Evolutionary conservation across 441 rosid genomes (phyloP).

Genomic region (Arabidopsis lyrata): DNA sequence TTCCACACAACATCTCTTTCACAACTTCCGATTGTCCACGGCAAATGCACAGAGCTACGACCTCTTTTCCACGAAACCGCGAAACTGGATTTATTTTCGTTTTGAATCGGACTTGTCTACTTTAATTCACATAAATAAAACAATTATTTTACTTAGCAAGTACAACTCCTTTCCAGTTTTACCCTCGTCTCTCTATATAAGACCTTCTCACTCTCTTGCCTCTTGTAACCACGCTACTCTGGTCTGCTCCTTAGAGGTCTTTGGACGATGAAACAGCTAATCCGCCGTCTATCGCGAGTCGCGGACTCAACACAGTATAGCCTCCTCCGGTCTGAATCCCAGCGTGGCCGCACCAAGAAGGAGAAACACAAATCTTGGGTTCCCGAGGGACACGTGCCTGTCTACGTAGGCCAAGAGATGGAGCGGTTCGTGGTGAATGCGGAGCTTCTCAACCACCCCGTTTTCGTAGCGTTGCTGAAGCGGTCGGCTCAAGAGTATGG

Average conservation of each 20-base stretch:
- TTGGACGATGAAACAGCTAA: constrained; percentile 68
- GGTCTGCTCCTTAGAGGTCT: not conserved
- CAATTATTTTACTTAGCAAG: not conserved
- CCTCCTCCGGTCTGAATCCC: constrained; percentile 59
- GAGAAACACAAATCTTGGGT: constrained; percentile 43
- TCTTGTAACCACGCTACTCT: not conserved
- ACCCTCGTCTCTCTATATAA: constrained; percentile 18
- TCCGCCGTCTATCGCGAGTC: constrained; percentile 79
- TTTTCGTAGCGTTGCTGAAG: constrained; percentile 64
- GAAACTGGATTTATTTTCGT: not conserved
- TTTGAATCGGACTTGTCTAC: not conserved
- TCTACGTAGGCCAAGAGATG: constrained; percentile 93
- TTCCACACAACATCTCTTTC: constrained; percentile 1
- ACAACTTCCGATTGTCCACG: not conserved
- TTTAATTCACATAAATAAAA: not conserved
- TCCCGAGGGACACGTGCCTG: constrained; percentile 83
- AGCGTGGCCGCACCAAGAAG: constrained; percentile 12
- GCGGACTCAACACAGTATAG: constrained; percentile 74
- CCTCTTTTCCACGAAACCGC: constrained; percentile 1
- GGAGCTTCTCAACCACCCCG: constrained; percentile 81
- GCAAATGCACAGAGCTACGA: constrained; percentile 1
- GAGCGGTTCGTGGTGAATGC: constrained; percentile 85
- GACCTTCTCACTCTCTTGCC: not conserved
- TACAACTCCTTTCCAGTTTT: constrained; percentile 5
- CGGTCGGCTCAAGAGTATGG: constrained; percentile 90